These are phyloP conservation scores for Eimeria necatrix DNA, from an alignment of 169 alveolate genomes.

Conservation along the genomic window DNA sequence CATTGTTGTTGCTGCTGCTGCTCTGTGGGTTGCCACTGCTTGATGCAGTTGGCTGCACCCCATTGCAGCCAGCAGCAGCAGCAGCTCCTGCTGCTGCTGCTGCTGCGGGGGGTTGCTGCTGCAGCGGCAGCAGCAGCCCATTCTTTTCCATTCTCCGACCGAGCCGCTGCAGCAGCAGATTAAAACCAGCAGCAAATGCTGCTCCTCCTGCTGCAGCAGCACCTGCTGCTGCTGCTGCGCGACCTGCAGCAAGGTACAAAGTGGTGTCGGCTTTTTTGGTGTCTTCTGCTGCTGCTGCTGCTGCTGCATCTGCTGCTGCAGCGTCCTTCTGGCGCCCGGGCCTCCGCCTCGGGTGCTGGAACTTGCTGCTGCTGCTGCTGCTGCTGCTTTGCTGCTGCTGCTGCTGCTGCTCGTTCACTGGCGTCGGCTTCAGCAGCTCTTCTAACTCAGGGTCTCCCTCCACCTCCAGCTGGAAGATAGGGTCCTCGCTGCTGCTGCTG, in stretches of 20 bases:
- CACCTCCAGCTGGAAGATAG: neutral
- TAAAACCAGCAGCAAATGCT: slow-evolving; percentile 30
- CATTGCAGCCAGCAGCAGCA: neutral
- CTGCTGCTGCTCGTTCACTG: neutral
- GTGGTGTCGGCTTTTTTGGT: neutral
- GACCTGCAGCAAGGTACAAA: slow-evolving; percentile 46
- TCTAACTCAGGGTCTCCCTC: slow-evolving; percentile 10
- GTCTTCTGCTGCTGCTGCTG: slow-evolving; percentile 6
- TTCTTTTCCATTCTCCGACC: neutral
- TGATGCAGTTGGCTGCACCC: too few relatives aligned
- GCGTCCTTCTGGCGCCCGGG: neutral
- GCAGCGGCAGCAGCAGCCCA: slow-evolving; percentile 2
- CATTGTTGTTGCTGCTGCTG: neutral
- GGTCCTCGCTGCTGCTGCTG: slow-evolving; percentile 7
- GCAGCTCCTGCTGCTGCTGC: slow-evolving; percentile 9
- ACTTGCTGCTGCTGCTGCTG: slow-evolving; percentile 43
- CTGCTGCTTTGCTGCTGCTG: slow-evolving; percentile 18
- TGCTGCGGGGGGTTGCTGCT: neutral
- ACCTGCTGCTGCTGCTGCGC: slow-evolving; percentile 12
- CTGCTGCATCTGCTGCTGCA: neutral
- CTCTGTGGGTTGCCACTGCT: neutral
- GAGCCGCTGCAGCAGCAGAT: slow-evolving; percentile 42
- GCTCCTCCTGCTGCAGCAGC: slow-evolving; percentile 33
- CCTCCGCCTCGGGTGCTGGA: neutral
- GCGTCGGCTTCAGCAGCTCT: neutral